phyloP scores from a whole-genome alignment of 148 eudicot genomes.

The Camellia granthamiana region DNA sequence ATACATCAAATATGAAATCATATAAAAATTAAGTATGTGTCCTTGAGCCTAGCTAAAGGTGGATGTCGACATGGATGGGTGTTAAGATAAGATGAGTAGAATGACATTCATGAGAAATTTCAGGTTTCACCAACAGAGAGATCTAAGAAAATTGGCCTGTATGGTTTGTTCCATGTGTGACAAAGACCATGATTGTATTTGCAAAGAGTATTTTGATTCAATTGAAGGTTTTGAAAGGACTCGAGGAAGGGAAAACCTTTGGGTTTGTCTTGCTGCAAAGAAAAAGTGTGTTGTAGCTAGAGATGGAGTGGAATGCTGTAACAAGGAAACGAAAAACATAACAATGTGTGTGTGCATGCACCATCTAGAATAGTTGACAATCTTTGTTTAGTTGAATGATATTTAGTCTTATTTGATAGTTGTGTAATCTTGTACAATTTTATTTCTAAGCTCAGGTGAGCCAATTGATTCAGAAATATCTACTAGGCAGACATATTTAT shows the following conservation, averaged over 20 bases:
- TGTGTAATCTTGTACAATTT: background rate
- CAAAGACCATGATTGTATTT: background rate
- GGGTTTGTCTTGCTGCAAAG: background rate
- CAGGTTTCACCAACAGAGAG: background rate
- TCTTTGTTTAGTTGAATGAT: background rate
- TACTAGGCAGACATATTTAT: background rate
- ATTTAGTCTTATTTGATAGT: background rate
- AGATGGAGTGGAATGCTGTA: background rate
- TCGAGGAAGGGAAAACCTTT: constrained; percentile 1
- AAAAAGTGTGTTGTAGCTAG: background rate
- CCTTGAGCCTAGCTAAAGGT: background rate
- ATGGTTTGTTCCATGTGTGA: background rate
- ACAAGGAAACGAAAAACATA: background rate
- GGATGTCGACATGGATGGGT: background rate
- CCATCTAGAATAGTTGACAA: background rate
- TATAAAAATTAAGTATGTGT: background rate
- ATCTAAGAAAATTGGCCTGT: background rate
- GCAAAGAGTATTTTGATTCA: background rate
- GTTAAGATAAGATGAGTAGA: background rate
- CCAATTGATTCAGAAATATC: background rate
- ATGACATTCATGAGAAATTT: background rate
- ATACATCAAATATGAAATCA: background rate
- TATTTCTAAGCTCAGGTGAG: background rate
- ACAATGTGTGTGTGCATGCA: background rate
- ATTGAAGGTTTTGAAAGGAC: background rate